Evolutionary conservation across 805 yeast species (phyloP).

Genomic region (Metschnikowia lachancei): DNA sequence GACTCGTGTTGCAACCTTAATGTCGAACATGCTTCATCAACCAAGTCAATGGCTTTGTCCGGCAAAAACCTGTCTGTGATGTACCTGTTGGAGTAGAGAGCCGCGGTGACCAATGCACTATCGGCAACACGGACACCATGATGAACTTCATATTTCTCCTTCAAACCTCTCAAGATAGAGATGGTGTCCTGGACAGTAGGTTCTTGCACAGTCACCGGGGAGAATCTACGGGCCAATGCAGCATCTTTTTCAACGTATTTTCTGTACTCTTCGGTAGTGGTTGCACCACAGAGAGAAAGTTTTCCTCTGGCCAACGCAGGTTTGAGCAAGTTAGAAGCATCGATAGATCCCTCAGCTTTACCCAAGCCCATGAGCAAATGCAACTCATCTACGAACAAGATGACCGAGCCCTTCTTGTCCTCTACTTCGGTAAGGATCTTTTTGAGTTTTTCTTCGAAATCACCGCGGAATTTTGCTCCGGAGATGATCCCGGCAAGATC

Average conservation of each 20-base stretch:
- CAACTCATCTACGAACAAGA: conserved; percentile 86
- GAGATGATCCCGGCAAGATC: conserved; percentile 88
- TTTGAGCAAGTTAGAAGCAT: conserved; percentile 88
- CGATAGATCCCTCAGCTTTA: conserved; percentile 91
- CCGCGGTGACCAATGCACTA: conserved; percentile 90
- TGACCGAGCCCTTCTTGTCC: conserved; percentile 68
- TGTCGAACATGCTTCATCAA: conserved; percentile 97
- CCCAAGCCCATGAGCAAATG: conserved; percentile 89
- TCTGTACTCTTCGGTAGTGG: conserved; percentile 89
- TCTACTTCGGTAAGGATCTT: conserved; percentile 80
- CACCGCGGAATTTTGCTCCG: conserved; percentile 95
- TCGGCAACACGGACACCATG: conserved; percentile 96
- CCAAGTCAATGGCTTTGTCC: conserved; percentile 94
- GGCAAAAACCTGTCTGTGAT: conserved; percentile 90
- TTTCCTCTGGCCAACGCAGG: conserved; percentile 93
- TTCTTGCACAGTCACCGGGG: conserved; percentile 80
- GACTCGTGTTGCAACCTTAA: conserved; percentile 93
- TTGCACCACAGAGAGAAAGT: conserved; percentile 93
- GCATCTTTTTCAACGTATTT: conserved; percentile 95
- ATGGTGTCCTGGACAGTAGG: conserved; percentile 91
- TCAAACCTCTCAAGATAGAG: conserved; percentile 86
- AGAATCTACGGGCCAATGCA: conserved; percentile 91
- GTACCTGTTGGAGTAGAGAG: conserved; percentile 83
- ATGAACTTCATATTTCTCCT: conserved; percentile 93
- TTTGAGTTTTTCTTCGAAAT: conserved; percentile 88